A percentile compares a stretch with the other conserved stretches of the same genome.
These are phyloP conservation scores for Zygosaccharomyces kombuchaensis DNA, from an alignment of 805 yeast genomes.

Conservation along the genomic window DNA sequence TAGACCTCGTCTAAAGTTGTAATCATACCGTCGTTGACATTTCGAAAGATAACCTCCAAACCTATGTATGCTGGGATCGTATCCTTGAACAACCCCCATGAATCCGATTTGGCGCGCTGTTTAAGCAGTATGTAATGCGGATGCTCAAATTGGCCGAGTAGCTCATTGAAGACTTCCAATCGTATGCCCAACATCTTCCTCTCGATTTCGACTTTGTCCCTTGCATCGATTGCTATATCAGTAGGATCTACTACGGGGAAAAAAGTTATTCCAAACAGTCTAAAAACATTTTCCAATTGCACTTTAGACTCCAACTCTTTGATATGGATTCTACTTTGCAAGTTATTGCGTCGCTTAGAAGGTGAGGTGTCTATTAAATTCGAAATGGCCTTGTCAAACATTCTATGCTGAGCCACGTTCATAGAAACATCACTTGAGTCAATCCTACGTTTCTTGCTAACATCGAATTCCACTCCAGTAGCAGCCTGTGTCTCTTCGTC, in stretches of 20 bases:
- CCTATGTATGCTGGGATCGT: constrained; percentile 35
- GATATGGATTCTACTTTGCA: background rate
- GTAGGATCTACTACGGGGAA: constrained; percentile 39
- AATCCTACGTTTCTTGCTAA: constrained; percentile 1
- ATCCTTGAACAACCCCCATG: constrained; percentile 37
- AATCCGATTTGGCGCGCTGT: constrained; percentile 22
- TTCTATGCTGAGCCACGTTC: constrained; percentile 16
- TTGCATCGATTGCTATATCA: constrained; percentile 19
- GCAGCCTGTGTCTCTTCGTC: background rate
- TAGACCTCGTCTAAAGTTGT: constrained; percentile 20
- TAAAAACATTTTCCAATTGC: constrained; percentile 33
- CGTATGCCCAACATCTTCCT: constrained; percentile 37
- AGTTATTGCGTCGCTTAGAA: constrained; percentile 22
- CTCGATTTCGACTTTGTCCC: constrained; percentile 11
- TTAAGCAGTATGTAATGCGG: constrained; percentile 38
- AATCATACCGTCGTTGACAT: constrained; percentile 15
- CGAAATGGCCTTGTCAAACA: constrained; percentile 27
- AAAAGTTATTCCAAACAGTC: constrained; percentile 39
- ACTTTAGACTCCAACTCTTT: constrained; percentile 10
- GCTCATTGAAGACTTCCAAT: constrained; percentile 37
- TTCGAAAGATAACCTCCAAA: constrained; percentile 17
- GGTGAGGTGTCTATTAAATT: constrained; percentile 28
- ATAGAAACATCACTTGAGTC: background rate
- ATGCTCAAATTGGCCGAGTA: constrained; percentile 27
- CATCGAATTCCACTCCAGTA: background rate